Percentiles rank a stretch among this genome's conserved stretches.
phyloP scores from a whole-genome alignment of 345 rosid species.

The rapeseed (Brassica napus) region Da-Ae NC_063440.1:16453001-16453500 shows the following conservation, averaged over 20 bases:
- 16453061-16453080: conserved; percentile 52
- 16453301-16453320: conserved; percentile 45
- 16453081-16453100: conserved; percentile 43
- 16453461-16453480: conserved; percentile 49
- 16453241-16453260: conserved; percentile 55
- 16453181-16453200: background rate
- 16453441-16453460: conserved; percentile 41
- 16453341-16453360: background rate
- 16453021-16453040: conserved; percentile 37
- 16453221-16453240: conserved; percentile 47
- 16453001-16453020: conserved; percentile 72
- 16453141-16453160: conserved; percentile 1
- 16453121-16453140: conserved; percentile 19
- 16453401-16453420: conserved; percentile 33
- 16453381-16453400: conserved; percentile 37
- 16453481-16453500: background rate
- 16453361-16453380: background rate
- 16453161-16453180: conserved; percentile 1
- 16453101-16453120: conserved; percentile 50
- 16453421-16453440: conserved; percentile 40
- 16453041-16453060: conserved; percentile 44
- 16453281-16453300: conserved; percentile 54
- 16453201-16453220: conserved; percentile 40
- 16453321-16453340: background rate
- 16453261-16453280: conserved; percentile 48